Evolutionary conservation across 106 monocot species (phyloP), one percentile per base, ranked within the genome.

Genomic region (Vanilla planifolia): DNA sequence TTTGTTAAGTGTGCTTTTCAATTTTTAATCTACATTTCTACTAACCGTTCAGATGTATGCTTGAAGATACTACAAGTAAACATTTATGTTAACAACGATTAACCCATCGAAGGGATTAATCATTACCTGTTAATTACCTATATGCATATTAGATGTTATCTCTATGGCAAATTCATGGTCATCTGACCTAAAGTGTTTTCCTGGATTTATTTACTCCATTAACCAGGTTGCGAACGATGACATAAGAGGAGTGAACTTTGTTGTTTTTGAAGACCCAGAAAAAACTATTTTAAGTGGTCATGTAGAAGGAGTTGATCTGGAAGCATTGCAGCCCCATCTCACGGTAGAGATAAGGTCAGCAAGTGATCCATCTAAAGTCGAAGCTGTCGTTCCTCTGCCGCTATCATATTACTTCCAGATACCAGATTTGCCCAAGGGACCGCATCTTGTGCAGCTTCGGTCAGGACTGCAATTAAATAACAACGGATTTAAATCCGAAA

Each of bases 241-340:
- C 62, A 70, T 82, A 27, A 75, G 25, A 72, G 91, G 84, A 11
- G n/a, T 91, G 21, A 63, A 91, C 75, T 96, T 91, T 40, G 62
- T 96, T 21, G 84, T 87, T 48, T 96, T 96, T 75, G 90, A 96
- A 75, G 62, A 75, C 43, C 96, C 96, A 33, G 87, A 85, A 48
- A 51, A 36, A 15, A 87, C 96, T 28, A 84, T 91, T 39, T 71
- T 96, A 68, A 91, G 79, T 43, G 91, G 96, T 48, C 84, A 91
- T 66, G 91, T 87, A 3, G 80, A 86, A 80, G 95, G 95, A 40
- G 42, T 39, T 23, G 68, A 70, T 33, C 75, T 96, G 60, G 77
- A 82, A 53, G 44, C 45, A 64, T 66, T 81, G 23, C 91, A 84
- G 64, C 74, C 67, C 37, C 81, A 96, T 81, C 81, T 96, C 27